phyloP scores from a whole-genome alignment of 164 flowering plant genomes.

The Umbilicus rupestris region DNA sequence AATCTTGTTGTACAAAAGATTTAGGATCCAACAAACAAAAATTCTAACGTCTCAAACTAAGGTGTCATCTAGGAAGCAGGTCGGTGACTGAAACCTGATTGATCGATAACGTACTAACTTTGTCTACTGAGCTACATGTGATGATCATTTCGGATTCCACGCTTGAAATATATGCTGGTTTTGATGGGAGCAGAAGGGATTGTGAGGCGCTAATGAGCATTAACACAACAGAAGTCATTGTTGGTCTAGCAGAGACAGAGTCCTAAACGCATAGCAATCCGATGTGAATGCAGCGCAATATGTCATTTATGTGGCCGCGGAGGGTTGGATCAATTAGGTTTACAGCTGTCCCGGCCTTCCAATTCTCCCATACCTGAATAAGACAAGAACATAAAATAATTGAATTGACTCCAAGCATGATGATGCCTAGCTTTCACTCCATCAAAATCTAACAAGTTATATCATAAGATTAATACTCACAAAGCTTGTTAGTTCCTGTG shows the following conservation, averaged over 20 bases:
- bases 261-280: slow-evolving; percentile 34
- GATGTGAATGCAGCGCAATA: slow-evolving; percentile 25
- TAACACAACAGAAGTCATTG: slow-evolving; percentile 22
- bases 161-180: slow-evolving; percentile 17
- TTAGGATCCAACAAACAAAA: too few relatives aligned
- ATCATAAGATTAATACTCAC: too few relatives aligned
- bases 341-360: slow-evolving; percentile 19
- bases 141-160: background rate
- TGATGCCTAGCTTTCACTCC: too few relatives aligned
- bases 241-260: slow-evolving; percentile 20
- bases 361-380: slow-evolving; percentile 26
- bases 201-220: slow-evolving; percentile 20
- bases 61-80: background rate
- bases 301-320: slow-evolving; percentile 10
- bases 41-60: background rate
- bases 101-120: background rate
- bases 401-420: too few relatives aligned
- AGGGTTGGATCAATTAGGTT: slow-evolving; percentile 19
- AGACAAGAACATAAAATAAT: background rate
- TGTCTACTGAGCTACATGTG: background rate
- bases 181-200: slow-evolving; percentile 16
- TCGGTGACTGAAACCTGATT: background rate
- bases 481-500: background rate
- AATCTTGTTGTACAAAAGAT: too few relatives aligned
- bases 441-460: too few relatives aligned